phyloP scores from a whole-genome alignment of 2,329 filamentous ascomycete species.

The Xylariomycetidae sp. region DNA sequence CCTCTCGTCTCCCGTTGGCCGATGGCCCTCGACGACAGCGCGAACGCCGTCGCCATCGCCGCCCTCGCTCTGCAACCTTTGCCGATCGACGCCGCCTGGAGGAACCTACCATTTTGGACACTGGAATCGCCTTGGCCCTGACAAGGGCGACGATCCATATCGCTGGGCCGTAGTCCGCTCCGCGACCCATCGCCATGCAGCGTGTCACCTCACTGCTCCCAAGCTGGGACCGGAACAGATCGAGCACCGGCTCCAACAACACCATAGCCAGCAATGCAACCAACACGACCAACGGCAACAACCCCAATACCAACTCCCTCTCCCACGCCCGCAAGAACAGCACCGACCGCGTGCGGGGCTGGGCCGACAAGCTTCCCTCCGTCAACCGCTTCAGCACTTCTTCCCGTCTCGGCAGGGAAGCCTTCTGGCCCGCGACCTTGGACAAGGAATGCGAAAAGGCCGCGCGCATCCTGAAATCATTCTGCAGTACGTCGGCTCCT shows the following conservation, averaged over 20 bases:
- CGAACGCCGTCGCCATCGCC: background rate
- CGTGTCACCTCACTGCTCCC: constrained; percentile 41
- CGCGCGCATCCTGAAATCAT: constrained; percentile 80
- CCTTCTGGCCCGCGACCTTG: constrained; percentile 78
- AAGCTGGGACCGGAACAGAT: constrained; percentile 25
- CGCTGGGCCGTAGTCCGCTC: too few relatives aligned
- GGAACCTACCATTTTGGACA: too few relatives aligned
- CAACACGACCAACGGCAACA: too few relatives aligned
- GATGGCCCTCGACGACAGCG: background rate
- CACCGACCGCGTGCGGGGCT: constrained; percentile 35
- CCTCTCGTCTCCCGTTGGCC: background rate
- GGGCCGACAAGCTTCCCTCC: constrained; percentile 47
- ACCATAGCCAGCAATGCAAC: constrained; percentile 33
- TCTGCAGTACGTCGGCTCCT: constrained; percentile 61
- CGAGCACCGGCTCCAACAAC: constrained; percentile 30
- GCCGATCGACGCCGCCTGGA: too few relatives aligned
- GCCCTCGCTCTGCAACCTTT: background rate
- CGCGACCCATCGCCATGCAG: constrained; percentile 37
- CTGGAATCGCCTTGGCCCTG: too few relatives aligned
- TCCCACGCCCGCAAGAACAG: constrained; percentile 25
- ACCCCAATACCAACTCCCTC: too few relatives aligned
- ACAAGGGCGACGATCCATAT: too few relatives aligned
- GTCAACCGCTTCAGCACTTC: constrained; percentile 62
- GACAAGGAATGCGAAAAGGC: constrained; percentile 91
- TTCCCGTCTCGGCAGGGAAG: constrained; percentile 57